Evolutionary conservation across 352 stramenopile genomes (phyloP), one percentile per base, ranked within the genome.

Genomic region (Phytophthora quininea): DNA sequence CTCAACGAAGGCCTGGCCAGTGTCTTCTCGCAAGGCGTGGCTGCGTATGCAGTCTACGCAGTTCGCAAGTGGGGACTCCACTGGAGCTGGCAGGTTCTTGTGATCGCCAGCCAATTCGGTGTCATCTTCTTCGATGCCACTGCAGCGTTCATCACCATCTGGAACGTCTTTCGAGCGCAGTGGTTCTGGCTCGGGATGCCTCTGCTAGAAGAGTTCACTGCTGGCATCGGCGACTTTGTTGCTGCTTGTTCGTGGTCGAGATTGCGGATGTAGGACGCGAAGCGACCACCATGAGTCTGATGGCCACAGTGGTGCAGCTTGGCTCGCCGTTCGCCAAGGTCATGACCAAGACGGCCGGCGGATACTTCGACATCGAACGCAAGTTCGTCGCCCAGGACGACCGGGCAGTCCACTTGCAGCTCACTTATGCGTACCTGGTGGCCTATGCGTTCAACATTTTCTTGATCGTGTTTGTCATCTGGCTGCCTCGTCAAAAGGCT

Each of bases 161-260:
- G 82, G 82, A 47, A 91, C 45, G 80, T 91, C 7, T 77, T 84
- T 31, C 77, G 81, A 15, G 85, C 73, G 49, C 82, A 91, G 37
- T 91, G 82, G 80, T 87, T 90, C 66, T 90, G 75, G 77, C 54
- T 88, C 15, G 82, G 82, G 14, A 66, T 86, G 30, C 77, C 82
- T n/a, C 52, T 90, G 37, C 67, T 87, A 6, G 76, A 83, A 43
- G 67, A 79, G 14, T 67, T 91, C 35, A 78, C 79, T 8, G 78
- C 76, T 59, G 74, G 64, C 30, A 79, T 85, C 30, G 69, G 68
- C 11, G 71, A 83, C 55, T 82, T 81, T 42, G 71, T 90, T 33
- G 67, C 67, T 15, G 74, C 74, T 0, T 86, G 4, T 84, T 86
- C 45, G 79, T 85, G 12, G 66, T 90, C 10, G 79, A 91, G 48